phyloP scores from a whole-genome alignment of 495 filamentous ascomycete species.

The Talaromyces liani region DNA sequence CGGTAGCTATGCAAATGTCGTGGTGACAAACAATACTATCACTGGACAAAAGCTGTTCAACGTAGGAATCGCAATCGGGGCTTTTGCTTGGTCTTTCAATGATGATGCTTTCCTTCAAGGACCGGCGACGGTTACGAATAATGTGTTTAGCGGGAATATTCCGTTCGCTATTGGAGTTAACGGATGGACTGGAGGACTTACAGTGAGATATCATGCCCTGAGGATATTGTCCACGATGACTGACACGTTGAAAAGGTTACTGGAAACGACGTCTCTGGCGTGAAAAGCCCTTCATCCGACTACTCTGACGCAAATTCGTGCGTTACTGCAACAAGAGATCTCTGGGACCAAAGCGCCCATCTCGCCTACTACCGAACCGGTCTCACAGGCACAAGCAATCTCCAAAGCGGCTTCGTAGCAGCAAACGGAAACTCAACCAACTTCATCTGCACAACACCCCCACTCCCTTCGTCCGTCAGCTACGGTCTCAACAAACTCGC shows the following conservation, averaged over 20 bases:
- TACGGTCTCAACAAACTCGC: conserved; percentile 3
- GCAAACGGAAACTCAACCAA: not conserved
- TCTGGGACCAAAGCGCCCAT: conserved; percentile 1
- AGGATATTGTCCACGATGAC: not conserved
- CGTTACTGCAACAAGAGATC: not conserved
- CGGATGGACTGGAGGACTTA: conserved; percentile 13
- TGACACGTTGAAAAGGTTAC: not conserved
- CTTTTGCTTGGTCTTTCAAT: conserved; percentile 6
- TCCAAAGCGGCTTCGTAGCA: conserved; percentile 6
- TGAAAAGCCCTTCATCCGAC: not conserved
- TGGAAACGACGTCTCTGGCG: conserved; percentile 3
- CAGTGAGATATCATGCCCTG: conserved; percentile 6
- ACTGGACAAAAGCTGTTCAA: conserved; percentile 10
- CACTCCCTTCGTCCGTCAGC: conserved; percentile 6
- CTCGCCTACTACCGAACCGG: conserved; percentile 7
- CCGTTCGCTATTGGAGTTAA: conserved; percentile 15
- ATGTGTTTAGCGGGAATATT: conserved; percentile 13
- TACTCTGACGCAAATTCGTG: conserved; percentile 4
- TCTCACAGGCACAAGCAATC: conserved; percentile 1
- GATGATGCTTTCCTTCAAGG: conserved; percentile 1
- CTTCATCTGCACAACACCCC: conserved; percentile 8
- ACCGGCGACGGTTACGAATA: conserved; percentile 11
- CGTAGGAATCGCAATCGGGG: conserved; percentile 11
- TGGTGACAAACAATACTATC: conserved; percentile 13
- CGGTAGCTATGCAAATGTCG: conserved; percentile 13